Percentiles rank a stretch among this genome's conserved stretches.
These are phyloP conservation scores for Fusarium tjaetaba DNA, from an alignment of 2,329 filamentous ascomycete genomes.

Conservation along the genomic window DNA sequence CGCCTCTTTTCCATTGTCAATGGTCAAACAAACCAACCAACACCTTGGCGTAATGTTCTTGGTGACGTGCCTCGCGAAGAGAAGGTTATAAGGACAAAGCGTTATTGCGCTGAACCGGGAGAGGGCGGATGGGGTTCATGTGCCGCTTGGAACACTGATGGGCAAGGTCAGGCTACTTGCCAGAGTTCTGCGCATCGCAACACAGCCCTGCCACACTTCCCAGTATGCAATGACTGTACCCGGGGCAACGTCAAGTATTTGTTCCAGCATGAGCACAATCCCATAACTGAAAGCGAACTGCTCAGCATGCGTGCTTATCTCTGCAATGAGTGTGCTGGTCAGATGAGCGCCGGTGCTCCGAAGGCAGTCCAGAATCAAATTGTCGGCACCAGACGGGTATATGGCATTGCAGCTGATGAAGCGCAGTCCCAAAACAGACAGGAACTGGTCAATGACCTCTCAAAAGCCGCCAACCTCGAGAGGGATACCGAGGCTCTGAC, in stretches of 20 bases:
- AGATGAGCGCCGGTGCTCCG: background rate
- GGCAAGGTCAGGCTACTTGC: constrained; percentile 22
- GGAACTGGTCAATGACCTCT: background rate
- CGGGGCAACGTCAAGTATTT: constrained; percentile 29
- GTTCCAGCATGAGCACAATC: background rate
- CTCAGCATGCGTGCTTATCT: constrained; percentile 50
- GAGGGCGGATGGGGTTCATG: constrained; percentile 24
- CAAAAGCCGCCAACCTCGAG: constrained; percentile 10
- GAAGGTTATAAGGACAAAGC: background rate
- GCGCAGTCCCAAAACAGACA: background rate
- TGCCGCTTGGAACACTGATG: background rate
- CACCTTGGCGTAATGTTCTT: constrained; percentile 27
- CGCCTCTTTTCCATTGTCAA: constrained; percentile 22
- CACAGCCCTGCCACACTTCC: constrained; percentile 23
- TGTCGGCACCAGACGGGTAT: constrained; percentile 39
- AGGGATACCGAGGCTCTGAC: constrained; percentile 40
- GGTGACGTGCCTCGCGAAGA: constrained; percentile 14
- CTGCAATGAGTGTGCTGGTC: constrained; percentile 45
- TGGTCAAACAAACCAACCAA: background rate
- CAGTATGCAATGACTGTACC: constrained; percentile 43
- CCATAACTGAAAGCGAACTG: constrained; percentile 39
- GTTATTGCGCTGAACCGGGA: constrained; percentile 29
- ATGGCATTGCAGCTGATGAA: constrained; percentile 30
- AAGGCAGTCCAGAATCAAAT: constrained; percentile 9
- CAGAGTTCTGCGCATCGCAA: constrained; percentile 29